Evolutionary conservation across 2,329 filamentous ascomycete genomes (phyloP).

Genomic region (Raffaelea albimanens): DNA sequence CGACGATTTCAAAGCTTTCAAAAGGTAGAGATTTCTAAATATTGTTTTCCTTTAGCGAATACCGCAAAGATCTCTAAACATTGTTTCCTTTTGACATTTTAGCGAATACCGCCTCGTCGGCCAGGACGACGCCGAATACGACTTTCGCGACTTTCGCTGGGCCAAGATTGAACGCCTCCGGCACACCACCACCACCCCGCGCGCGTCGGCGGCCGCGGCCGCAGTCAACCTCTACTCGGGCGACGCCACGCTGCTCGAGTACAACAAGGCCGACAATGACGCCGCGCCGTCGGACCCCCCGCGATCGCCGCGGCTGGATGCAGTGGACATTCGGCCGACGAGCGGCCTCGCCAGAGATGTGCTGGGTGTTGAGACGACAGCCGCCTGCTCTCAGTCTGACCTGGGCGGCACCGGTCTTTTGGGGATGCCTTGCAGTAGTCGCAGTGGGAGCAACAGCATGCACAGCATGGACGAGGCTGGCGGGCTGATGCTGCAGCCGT

Average conservation of each 20-base stretch:
- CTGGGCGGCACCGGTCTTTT: no score
- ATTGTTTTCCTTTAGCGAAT: no score
- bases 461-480: no score
- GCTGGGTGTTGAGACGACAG: no score
- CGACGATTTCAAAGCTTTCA: slow-evolving; percentile 7
- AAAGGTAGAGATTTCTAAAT: no score
- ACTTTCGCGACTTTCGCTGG: slow-evolving; percentile 15
- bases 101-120: slow-evolving; percentile 12
- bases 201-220: slow-evolving; percentile 3
- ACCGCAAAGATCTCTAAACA: background rate
- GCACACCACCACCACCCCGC: no score
- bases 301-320: background rate
- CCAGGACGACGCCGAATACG: slow-evolving; percentile 13
- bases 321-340: no score
- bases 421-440: no score
- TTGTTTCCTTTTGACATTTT: background rate
- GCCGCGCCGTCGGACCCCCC: background rate
- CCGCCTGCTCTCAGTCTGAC: no score
- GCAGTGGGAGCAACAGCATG: no score
- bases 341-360: no score
- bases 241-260: slow-evolving; percentile 10
- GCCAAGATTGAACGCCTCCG: slow-evolving; percentile 13
- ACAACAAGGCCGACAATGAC: slow-evolving; percentile 5
- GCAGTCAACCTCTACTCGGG: background rate
- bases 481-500: no score